Conservation (phyloP, 225 moss, liverwort and hornwort species). For the Polytrichum commune region DNA sequence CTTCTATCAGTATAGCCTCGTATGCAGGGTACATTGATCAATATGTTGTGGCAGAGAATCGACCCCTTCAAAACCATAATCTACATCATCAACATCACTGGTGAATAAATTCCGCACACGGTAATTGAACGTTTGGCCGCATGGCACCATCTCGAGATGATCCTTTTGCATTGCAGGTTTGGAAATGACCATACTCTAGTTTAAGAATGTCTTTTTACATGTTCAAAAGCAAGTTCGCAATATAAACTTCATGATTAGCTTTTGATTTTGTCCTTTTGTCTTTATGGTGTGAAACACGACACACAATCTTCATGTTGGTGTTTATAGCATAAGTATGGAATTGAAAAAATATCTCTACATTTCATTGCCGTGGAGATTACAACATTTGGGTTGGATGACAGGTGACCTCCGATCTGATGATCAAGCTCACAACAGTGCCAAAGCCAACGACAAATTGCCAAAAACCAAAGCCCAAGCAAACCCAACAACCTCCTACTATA, state of each 20-base stretch:
- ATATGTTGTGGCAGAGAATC: too few relatives aligned
- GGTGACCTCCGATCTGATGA: not conserved
- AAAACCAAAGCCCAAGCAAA: not conserved
- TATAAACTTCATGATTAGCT: too few relatives aligned
- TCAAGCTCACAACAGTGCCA: not conserved
- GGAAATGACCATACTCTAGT: not conserved
- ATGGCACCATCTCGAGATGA: not conserved
- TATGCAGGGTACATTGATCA: too few relatives aligned
- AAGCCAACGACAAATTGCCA: not conserved
- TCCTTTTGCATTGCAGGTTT: constrained; percentile 1
- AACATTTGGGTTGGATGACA: not conserved
- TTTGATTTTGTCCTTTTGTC: not conserved
- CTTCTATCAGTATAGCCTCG: too few relatives aligned
- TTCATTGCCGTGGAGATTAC: not conserved
- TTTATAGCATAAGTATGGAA: not conserved
- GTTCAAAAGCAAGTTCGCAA: too few relatives aligned
- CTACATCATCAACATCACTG: too few relatives aligned
- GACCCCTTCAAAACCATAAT: too few relatives aligned
- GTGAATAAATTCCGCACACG: not conserved
- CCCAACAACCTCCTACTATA: not conserved
- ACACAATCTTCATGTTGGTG: not conserved
- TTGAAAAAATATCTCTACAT: not conserved
- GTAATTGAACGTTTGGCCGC: not conserved
- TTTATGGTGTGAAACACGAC: not conserved
- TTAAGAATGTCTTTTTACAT: too few relatives aligned